phyloP scores from a whole-genome alignment of 352 stramenopile species.

The Globisporangium heterothallicum region DNA sequence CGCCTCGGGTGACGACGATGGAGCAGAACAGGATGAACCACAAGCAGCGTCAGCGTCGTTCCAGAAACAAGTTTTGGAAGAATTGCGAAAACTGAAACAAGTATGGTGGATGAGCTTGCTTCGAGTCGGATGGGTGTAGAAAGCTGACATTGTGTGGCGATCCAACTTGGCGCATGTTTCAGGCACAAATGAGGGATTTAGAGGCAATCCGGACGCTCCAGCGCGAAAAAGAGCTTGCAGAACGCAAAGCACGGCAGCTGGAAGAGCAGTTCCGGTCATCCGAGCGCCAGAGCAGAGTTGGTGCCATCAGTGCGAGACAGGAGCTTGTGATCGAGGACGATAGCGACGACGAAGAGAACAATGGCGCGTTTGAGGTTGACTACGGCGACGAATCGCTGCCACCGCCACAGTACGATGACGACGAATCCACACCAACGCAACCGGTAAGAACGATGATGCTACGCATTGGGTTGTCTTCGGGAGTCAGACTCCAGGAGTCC shows the following conservation, averaged over 20 bases:
- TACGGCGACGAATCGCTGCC: constrained; percentile 14
- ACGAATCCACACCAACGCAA: background rate
- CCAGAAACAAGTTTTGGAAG: constrained; percentile 35
- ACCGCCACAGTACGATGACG: constrained; percentile 16
- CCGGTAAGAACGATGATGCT: background rate
- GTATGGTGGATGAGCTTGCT: constrained; percentile 15
- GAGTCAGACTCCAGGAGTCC: too few species aligned
- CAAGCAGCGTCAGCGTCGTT: constrained; percentile 27
- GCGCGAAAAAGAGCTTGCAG: constrained; percentile 27
- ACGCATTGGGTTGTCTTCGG: too few species aligned
- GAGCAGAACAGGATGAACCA: background rate
- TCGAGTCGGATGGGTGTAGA: background rate
- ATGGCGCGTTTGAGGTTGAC: constrained; percentile 11
- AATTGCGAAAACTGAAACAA: constrained; percentile 52
- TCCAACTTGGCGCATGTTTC: too few species aligned
- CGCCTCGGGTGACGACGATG: background rate
- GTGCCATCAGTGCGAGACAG: background rate
- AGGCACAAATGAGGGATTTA: constrained; percentile 37
- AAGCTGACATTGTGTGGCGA: too few species aligned
- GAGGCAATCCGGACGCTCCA: constrained; percentile 28
- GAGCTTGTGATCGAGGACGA: constrained; percentile 16
- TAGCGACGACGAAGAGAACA: background rate
- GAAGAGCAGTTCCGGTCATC: constrained; percentile 13
- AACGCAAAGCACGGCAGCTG: constrained; percentile 25
- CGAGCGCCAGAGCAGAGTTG: background rate